Percentiles rank a stretch among this genome's conserved stretches.
Evolutionary conservation across 345 rosid species (phyloP).

Genomic region (Luvunga scandens): DNA sequence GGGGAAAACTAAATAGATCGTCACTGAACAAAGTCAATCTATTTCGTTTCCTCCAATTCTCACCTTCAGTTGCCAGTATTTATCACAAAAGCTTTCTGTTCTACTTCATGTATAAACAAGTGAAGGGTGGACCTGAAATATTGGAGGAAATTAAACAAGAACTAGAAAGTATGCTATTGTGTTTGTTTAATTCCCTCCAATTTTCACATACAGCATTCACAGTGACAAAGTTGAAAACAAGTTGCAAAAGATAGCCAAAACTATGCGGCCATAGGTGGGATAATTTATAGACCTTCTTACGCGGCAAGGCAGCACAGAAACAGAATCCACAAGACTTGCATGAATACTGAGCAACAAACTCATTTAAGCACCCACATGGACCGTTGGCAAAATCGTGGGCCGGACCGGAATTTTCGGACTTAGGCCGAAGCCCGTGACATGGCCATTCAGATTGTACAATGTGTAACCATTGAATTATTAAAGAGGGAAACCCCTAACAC

Average conservation of each 20-base stretch:
- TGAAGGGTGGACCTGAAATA: not conserved
- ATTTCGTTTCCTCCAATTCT: not conserved
- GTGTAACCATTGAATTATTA: rapidly evolving
- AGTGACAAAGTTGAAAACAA: no score
- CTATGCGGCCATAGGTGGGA: no score
- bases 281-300: no score
- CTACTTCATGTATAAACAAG: not conserved
- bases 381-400: no score
- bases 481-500: no score
- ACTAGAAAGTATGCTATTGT: no score
- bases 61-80: not conserved
- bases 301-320: no score
- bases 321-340: not conserved
- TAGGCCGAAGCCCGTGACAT: no score
- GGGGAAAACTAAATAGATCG: not conserved
- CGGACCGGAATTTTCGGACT: rapidly evolving
- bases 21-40: not conserved
- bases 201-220: not conserved
- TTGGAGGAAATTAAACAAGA: not conserved
- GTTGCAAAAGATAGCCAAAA: no score
- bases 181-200: not conserved
- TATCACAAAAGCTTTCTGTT: not conserved
- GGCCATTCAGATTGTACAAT: no score
- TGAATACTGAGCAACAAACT: not conserved
- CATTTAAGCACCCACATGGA: not conserved